Conservation (phyloP, 2,329 filamentous ascomycete genomes). For the Aureobasidium vineae region DNA sequence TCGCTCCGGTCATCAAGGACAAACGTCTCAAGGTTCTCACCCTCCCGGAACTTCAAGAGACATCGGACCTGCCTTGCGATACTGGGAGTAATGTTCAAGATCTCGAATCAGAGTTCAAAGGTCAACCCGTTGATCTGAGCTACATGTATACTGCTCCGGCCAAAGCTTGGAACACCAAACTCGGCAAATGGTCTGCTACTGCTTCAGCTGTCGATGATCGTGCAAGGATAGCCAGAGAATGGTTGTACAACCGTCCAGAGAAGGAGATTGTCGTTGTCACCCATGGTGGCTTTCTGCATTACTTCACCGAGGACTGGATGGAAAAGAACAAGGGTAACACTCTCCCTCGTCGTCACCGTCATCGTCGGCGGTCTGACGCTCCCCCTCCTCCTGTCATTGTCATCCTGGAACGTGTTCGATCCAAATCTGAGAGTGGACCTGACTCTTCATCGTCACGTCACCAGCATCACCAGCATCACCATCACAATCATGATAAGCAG, state of each 20-base stretch:
- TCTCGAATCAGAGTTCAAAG: conserved; percentile 61
- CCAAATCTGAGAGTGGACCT: not conserved
- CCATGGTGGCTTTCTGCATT: conserved; percentile 82
- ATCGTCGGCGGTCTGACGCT: conserved; percentile 14
- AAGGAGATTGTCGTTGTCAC: conserved; percentile 75
- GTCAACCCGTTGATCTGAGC: conserved; percentile 61
- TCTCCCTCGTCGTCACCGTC: conserved; percentile 24
- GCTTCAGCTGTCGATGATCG: conserved; percentile 57
- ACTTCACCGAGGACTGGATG: conserved; percentile 77
- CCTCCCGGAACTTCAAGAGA: conserved; percentile 76
- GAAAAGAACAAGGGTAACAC: conserved; percentile 47
- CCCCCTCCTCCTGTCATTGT: not conserved
- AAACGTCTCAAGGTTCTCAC: conserved; percentile 58
- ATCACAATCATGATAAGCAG: conserved; percentile 3
- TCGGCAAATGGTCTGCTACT: conserved; percentile 47
- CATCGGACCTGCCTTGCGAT: conserved; percentile 71
- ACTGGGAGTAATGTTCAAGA: conserved; percentile 60
- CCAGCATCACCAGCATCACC: not conserved
- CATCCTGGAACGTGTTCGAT: not conserved
- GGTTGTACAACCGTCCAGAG: conserved; percentile 53
- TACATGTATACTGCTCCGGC: conserved; percentile 48
- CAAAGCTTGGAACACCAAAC: conserved; percentile 71
- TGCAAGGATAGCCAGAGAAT: conserved; percentile 60
- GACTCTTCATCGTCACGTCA: not conserved
- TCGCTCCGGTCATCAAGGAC: conserved; percentile 55